phyloP scores from a whole-genome alignment of 208 protist genomes.

The Crithidia bombi region DNA sequence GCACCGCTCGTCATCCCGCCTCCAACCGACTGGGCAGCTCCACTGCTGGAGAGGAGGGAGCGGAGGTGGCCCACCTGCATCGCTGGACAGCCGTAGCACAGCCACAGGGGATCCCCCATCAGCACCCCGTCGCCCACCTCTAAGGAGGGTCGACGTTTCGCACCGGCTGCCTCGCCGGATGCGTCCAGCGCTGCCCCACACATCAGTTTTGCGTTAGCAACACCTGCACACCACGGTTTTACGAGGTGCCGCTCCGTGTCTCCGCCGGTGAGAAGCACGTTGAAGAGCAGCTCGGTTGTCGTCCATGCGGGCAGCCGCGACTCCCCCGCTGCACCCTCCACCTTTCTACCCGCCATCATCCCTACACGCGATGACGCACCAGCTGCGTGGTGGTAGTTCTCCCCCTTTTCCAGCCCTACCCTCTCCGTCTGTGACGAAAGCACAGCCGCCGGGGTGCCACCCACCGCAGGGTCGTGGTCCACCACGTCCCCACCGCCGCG shows the following conservation, averaged over 20 bases:
- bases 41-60: neutral
- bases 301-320: neutral
- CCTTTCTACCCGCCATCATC: neutral
- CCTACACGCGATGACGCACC: neutral
- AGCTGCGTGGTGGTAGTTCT: no score
- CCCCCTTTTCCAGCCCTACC: no score
- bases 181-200: neutral
- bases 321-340: neutral
- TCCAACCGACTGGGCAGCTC: neutral
- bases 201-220: neutral
- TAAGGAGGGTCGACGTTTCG: neutral
- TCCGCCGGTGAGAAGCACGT: conserved; percentile 18
- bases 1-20: neutral
- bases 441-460: no score
- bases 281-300: neutral
- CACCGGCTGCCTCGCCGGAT: neutral
- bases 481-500: neutral
- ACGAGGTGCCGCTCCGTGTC: conserved; percentile 12
- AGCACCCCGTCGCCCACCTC: neutral
- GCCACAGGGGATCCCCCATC: neutral
- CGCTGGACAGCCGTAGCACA: conserved; percentile 23
- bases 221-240: neutral
- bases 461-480: no score
- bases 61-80: conserved; percentile 11
- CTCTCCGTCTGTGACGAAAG: neutral